phyloP scores from a whole-genome alignment of 2,329 filamentous ascomycete species.

The Fusarium subglutinans region DNA sequence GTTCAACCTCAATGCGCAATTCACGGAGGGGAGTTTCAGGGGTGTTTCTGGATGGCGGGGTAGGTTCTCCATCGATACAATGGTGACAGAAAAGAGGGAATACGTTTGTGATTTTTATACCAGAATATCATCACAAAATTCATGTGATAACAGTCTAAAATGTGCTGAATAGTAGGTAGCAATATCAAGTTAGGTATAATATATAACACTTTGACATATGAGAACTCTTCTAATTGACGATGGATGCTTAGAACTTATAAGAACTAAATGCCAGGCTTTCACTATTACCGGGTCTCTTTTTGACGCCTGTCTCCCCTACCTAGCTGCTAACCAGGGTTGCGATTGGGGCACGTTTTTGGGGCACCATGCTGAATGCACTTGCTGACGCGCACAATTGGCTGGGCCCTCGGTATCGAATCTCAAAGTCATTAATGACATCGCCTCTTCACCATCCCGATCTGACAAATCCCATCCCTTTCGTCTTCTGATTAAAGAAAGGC shows the following conservation, averaged over 20 bases:
- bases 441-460: conserved; percentile 5
- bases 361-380: conserved; percentile 12
- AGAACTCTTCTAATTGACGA: not conserved
- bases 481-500: not conserved
- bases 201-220: not conserved
- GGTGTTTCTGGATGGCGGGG: conserved; percentile 25
- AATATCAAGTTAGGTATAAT: not conserved
- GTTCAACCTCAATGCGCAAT: conserved; percentile 9
- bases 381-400: conserved; percentile 43
- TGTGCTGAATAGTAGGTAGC: no score
- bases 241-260: not conserved
- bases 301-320: not conserved
- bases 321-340: not conserved
- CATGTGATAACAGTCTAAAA: not conserved
- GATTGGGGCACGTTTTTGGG: conserved; percentile 32
- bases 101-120: not conserved
- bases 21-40: not conserved
- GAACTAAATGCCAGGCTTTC: not conserved
- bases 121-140: not conserved
- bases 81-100: not conserved
- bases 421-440: conserved; percentile 22
- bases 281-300: not conserved
- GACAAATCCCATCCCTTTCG: conserved; percentile 12
- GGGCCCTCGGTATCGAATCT: conserved; percentile 32
- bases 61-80: not conserved